Conservation (phyloP, 148 eudicot genomes). For the Rhododendron simsii region DNA sequence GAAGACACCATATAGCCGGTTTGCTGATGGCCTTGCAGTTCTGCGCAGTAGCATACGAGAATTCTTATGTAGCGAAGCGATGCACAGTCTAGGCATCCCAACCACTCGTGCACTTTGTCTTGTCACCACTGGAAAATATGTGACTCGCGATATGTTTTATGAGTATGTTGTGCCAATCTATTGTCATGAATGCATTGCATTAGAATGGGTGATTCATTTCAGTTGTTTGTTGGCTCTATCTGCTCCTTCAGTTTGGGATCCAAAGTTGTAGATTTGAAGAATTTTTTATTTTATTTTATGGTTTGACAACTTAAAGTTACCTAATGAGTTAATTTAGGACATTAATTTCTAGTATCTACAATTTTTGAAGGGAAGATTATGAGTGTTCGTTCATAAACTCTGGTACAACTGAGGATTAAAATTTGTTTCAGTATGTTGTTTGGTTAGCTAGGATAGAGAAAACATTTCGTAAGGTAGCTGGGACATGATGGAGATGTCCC, state of each 20-base stretch:
- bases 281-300: not conserved
- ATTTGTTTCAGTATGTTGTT: not conserved
- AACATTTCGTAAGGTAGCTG: not conserved
- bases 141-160: constrained; percentile 88
- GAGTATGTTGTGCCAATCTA: constrained; percentile 56
- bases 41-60: constrained; percentile 93
- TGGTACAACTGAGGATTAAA: not conserved
- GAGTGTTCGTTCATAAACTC: not conserved
- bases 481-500: not conserved
- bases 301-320: not conserved
- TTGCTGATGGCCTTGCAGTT: constrained; percentile 99
- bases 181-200: not conserved
- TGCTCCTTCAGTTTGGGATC: not conserved
- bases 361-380: not conserved
- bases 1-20: constrained; percentile 94
- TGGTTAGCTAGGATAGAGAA: not conserved
- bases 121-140: constrained; percentile 87
- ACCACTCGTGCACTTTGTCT: constrained; percentile 95
- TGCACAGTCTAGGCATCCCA: constrained; percentile 93
- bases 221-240: not conserved
- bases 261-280: not conserved
- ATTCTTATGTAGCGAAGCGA: constrained; percentile 96
- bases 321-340: not conserved
- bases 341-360: not conserved
- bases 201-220: not conserved